phyloP scores from a whole-genome alignment of 257 asterid species.

The Przewalskia tangutica region DNA sequence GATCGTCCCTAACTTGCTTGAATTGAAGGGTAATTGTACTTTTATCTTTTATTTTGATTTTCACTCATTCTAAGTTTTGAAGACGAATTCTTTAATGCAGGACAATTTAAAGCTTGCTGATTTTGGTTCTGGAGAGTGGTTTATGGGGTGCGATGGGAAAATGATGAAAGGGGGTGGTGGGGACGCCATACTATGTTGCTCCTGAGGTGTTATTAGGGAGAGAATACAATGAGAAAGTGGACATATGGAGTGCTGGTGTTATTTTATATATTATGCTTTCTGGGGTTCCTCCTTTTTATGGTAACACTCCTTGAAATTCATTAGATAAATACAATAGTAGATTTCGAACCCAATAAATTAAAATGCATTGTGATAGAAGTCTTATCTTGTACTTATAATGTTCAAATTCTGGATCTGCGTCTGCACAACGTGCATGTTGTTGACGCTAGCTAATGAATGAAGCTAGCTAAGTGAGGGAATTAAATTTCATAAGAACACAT shows the following conservation, averaged over 20 bases:
- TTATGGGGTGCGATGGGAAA: conserved; percentile 23
- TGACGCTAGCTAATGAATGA: no score
- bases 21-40: not conserved
- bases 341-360: no score
- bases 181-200: conserved; percentile 90
- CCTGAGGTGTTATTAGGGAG: conserved; percentile 80
- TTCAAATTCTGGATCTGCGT: not conserved
- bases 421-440: no score
- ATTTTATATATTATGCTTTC: conserved; percentile 76
- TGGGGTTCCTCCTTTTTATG: conserved; percentile 81
- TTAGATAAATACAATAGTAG: no score
- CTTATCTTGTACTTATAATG: no score
- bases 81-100: conserved; percentile 40
- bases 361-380: no score
- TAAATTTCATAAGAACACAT: no score
- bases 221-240: conserved; percentile 69
- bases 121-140: conserved; percentile 90
- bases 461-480: no score
- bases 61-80: not conserved
- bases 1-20: no score
- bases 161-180: conserved; percentile 67
- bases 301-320: conserved; percentile 46
- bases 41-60: no score
- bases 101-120: conserved; percentile 62
- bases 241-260: conserved; percentile 87